Base-by-base conservation (phyloP, 441 rosid genomes). In the Pelargonium hybrid region DNA sequence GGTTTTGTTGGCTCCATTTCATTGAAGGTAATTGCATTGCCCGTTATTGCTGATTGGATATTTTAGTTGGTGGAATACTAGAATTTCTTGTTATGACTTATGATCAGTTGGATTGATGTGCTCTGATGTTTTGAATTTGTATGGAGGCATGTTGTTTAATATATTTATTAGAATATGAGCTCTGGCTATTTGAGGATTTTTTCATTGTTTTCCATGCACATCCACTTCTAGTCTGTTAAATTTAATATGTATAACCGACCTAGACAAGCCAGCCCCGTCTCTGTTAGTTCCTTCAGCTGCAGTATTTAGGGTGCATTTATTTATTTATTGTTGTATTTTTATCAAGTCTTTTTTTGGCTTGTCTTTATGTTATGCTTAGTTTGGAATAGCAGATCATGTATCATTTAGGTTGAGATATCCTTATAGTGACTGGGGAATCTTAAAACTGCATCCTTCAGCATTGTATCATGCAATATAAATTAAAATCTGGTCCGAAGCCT, bases 1-100 rank as follows among this genome's bases (percentile, higher is more conserved):
- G 98, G 99, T 80, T 94, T 94, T 85, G 86, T 94, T 67, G 98
- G 99, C 50, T 85, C 93, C 62, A 88, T 92, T 72, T 92, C 98
- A 7, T 73, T 94, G 70, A 90, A 94, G 99, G 99, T 91, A 78
- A 21, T 21, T 57, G 4, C 21, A 57, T 57, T 57, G 64, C 41
- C 8, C 41, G 1, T 34, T 34, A 34, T 13, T 9, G 10, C 29
- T 57, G 64, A 26, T 8, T 57, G 29, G 64, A 14, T 57, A 20
- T 18, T 9, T 56, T 57, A 57, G 41, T 34, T 34, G 41, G 41
- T 34, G n/a, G n/a, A n/a, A n/a, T n/a, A n/a, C n/a, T n/a, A 34
- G 41, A 34, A 34, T 5, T 34, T 34, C 8, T 34, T 34, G 41
- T 34, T 34, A 34, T 34, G 41, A 34, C 9, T 8, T 34, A 34